These are phyloP conservation scores for Medicago ruthenica DNA, from an alignment of 306 rosid species.

Conservation along the genomic window DNA sequence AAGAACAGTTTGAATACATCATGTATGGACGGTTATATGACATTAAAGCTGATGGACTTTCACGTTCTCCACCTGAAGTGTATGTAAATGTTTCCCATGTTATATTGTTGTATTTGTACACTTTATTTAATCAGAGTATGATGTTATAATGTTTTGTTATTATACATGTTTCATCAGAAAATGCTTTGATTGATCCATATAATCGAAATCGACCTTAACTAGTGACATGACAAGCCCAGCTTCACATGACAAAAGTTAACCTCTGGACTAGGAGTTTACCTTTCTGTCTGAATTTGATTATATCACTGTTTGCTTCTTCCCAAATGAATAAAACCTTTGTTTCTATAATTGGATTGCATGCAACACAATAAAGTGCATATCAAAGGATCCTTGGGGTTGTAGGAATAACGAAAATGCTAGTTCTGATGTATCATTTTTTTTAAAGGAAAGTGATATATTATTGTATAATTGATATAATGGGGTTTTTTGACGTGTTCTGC, in stretches of 20 bases:
- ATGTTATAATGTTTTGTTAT: neutral
- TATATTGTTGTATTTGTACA: slow-evolving; percentile 15
- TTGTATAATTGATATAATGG: slow-evolving; percentile 1
- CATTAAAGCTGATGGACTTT: slow-evolving; percentile 56
- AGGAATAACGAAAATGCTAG: neutral
- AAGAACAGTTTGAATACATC: slow-evolving; percentile 88
- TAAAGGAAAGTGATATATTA: neutral
- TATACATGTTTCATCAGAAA: neutral
- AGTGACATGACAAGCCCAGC: neutral
- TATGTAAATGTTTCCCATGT: slow-evolving; percentile 49
- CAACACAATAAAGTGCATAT: neutral
- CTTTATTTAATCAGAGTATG: neutral
- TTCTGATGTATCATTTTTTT: neutral
- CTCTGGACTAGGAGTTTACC: neutral
- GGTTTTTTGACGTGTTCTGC: neutral
- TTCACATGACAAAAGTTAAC: neutral
- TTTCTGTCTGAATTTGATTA: neutral
- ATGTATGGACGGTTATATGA: slow-evolving; percentile 86
- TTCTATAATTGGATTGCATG: neutral
- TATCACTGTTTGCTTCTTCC: neutral
- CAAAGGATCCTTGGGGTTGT: neutral
- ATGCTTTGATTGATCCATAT: slow-evolving; percentile 9
- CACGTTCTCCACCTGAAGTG: slow-evolving; percentile 61
- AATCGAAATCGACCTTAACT: neutral
- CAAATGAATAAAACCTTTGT: neutral